phyloP scores from a whole-genome alignment of 352 stramenopile genomes.

The Globisporangium middletonii region DNA sequence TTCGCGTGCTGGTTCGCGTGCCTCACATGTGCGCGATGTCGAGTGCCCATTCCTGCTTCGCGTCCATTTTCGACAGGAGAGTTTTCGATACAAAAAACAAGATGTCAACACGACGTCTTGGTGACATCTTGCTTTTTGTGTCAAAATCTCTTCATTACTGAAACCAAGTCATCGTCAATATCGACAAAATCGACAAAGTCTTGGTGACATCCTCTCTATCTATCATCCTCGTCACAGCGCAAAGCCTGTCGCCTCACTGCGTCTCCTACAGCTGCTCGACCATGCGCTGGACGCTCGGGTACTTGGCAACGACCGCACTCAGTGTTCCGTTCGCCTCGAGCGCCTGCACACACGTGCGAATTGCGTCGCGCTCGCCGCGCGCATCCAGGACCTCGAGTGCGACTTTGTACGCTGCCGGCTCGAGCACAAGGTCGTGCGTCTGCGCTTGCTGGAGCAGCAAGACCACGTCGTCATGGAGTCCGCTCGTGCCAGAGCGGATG shows the following conservation, averaged over 20 bases:
- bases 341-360: constrained; percentile 24
- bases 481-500: constrained; percentile 39
- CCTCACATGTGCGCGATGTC: too few relatives aligned
- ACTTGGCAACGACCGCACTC: constrained; percentile 28
- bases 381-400: constrained; percentile 36
- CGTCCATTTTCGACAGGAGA: too few relatives aligned
- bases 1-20: too few relatives aligned
- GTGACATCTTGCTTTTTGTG: too few relatives aligned
- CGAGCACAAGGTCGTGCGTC: constrained; percentile 23
- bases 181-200: too few relatives aligned
- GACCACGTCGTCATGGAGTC: constrained; percentile 34
- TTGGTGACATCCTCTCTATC: neutral
- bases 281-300: constrained; percentile 26
- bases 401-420: constrained; percentile 41
- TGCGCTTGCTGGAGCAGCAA: constrained; percentile 40
- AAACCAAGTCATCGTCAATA: too few relatives aligned
- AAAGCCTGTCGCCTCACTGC: neutral
- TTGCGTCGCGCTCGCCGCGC: constrained; percentile 16
- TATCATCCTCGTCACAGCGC: neutral
- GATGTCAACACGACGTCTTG: too few relatives aligned
- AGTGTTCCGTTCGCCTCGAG: constrained; percentile 25
- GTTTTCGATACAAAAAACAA: too few relatives aligned
- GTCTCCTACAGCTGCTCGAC: constrained; percentile 5
- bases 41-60: too few relatives aligned
- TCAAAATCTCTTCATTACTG: too few relatives aligned